Evolutionary conservation across 352 stramenopile species (phyloP), one percentile per base, ranked within the genome.

Genomic region (Globisporangium takayamanum): DNA sequence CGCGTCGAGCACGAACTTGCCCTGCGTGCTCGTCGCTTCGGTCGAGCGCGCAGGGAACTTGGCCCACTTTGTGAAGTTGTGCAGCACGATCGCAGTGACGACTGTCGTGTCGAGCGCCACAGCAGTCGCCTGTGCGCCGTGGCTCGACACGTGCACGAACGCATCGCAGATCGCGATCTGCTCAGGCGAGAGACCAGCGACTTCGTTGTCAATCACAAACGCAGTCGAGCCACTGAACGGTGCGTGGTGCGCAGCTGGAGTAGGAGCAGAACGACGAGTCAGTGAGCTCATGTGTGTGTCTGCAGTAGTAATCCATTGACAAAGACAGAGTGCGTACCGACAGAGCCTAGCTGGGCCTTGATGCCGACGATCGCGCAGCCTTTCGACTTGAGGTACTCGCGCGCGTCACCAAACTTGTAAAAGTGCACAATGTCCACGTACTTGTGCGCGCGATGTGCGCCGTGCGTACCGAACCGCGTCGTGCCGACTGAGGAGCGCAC

Each of bases 161-260:
- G 68, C 58, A 62, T 89, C 79, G 62, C 82, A 92, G 51, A 87
- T 86, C 41, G 74, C 72, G 30, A 69, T 53, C 33, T 92, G 80
- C 11, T 88, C 78, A 1, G 69, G 59, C 30, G 78, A 87, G 18
- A 92, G 68, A 0, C 61, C 76, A 55, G 68, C 57, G 36, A 76
- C 76, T 69, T 92, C 82, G 58, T 92, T 92, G 66, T 83, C 78
- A 45, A 92, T 67, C 55, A 92, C 76, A 44, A 92, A 92, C 46
- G 82, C 82, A 20, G 71, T 88, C 25, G 73, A 80, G 30, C 75
- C 73, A 25, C 63, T 37, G 58, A 83, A 89, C 0, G 69, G 59
- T n/a, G 64, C 70, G 39, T 69, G 49, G 54, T 91, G 78, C 0
- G 73, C 68, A 37, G 61, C 81, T 90, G 49, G 26, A n/a, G 22